Base-by-base conservation (phyloP, 352 stramenopile genomes). In the Phytopythium chamaehyphon region DNA sequence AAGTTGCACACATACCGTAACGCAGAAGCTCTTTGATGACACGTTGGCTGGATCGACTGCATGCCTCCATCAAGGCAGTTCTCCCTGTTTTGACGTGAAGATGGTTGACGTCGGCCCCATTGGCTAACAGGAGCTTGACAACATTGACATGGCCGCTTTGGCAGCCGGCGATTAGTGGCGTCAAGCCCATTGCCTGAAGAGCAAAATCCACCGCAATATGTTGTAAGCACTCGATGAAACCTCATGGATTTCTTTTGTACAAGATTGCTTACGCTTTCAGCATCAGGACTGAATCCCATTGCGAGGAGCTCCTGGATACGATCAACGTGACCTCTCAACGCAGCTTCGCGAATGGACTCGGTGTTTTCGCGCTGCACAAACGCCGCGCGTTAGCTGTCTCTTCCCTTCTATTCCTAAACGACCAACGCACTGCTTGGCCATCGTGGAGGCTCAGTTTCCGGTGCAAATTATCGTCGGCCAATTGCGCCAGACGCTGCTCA, bases 61-160 rank as follows among this genome's bases (percentile, higher is more conserved):
- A 62, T 28, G 74, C 79, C 40, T 90, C 76, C 79, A 88, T 90
- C 0, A 88, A 57, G 2, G 76, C 56, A 9, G 79, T 86, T 15
- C 79, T 66, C 24, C 71, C 67, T 0, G 79, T 77, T 38, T 73
- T 77, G 43, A 86, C 42, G 18, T 86, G 79, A 0, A 57, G 40
- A 26, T 81, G 73, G 40, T 88, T 76, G 4, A 86, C 68, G 26
- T 72, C 54, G 2, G 79, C 79, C 14, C 66, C 68, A 22, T 54
- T 62, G 4, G 50, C 55, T 15, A 90, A 57, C 36, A 90, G 62
- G 10, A 75, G 52, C n/a, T 57, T 56, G 7, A 85, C 72, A 31
- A 76, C 63, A 9, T 76, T 61, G 10, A 78, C 45, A 35, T 82
- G 69, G 0, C 64, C 70, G 38, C 61, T 81, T 39, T 86, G 66